Evolutionary conservation across 106 monocot species (phyloP).

Genomic region (Ottelia alismoides): DNA sequence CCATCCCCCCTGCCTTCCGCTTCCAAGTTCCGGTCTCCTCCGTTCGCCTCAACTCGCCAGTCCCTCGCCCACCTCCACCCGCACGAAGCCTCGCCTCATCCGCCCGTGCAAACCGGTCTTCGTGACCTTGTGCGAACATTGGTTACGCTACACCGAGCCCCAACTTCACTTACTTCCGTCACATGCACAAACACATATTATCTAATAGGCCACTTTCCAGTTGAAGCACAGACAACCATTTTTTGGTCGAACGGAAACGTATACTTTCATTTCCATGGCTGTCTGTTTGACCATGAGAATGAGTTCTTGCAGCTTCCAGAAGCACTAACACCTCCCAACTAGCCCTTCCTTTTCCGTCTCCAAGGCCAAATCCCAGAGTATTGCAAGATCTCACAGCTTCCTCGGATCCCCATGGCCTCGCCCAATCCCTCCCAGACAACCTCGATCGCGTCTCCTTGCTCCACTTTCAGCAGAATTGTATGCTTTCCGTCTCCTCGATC

Average conservation of each 20-base stretch:
- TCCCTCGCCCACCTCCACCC: not conserved
- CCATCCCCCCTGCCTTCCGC: not conserved
- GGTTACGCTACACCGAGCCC: not conserved
- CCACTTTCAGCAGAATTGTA: constrained; percentile 4
- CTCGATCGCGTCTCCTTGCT: not conserved
- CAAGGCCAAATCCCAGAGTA: too few species aligned
- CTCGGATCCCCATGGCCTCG: not conserved
- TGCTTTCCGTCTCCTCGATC: not conserved
- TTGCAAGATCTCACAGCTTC: too few species aligned
- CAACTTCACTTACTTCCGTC: not conserved
- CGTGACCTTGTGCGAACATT: not conserved
- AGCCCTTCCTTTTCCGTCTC: too few species aligned
- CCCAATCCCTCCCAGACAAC: not conserved
- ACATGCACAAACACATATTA: too few species aligned
- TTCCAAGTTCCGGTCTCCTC: not conserved
- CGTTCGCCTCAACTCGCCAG: not conserved
- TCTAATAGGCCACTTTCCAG: too few species aligned
- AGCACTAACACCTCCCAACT: too few species aligned
- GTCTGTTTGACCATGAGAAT: too few species aligned
- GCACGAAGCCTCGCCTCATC: not conserved
- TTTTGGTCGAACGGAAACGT: too few species aligned
- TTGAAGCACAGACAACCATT: too few species aligned
- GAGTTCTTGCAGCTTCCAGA: too few species aligned
- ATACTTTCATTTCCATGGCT: too few species aligned
- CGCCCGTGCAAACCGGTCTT: too few species aligned